These are phyloP conservation scores for Arthrobotrys sinensis DNA, from an alignment of 2,329 filamentous ascomycete species.

Conservation along the genomic window DNA sequence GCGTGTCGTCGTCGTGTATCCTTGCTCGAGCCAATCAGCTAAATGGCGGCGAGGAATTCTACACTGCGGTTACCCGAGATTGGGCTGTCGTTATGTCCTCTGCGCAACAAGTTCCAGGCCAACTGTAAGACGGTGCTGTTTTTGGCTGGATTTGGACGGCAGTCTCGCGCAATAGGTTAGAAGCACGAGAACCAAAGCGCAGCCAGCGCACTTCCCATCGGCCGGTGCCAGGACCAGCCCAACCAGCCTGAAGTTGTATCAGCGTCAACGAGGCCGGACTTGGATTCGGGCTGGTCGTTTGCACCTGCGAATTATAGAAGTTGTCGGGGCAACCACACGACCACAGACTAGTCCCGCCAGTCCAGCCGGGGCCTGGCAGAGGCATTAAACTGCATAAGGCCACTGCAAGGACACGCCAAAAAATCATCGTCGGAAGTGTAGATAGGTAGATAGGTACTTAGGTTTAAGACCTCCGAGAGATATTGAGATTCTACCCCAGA, in stretches of 20 bases:
- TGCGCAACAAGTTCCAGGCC: neutral
- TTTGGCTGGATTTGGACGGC: slow-evolving; percentile 43
- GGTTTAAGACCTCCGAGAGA: neutral
- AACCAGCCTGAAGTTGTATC: neutral
- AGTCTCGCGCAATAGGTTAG: slow-evolving; percentile 40
- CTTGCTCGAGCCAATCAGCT: slow-evolving; percentile 23
- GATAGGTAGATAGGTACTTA: neutral
- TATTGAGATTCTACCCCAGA: too few relatives aligned
- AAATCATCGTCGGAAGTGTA: neutral
- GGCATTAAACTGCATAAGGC: slow-evolving; percentile 24
- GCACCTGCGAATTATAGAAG: slow-evolving; percentile 18
- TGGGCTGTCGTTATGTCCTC: neutral
- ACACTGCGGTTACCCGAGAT: slow-evolving; percentile 43
- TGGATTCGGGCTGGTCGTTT: slow-evolving; percentile 36
- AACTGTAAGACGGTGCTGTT: neutral
- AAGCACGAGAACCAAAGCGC: neutral
- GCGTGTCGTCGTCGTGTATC: slow-evolving; percentile 30
- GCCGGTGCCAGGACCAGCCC: neutral
- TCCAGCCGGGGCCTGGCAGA: slow-evolving; percentile 18
- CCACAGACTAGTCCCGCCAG: neutral
- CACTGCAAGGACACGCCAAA: slow-evolving; percentile 1
- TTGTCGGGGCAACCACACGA: slow-evolving; percentile 54
- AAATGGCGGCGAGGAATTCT: slow-evolving; percentile 33
- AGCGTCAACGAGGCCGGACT: slow-evolving; percentile 19
- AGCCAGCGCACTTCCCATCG: too few relatives aligned